These are phyloP conservation scores for Annona cherimola DNA, from an alignment of 164 flowering plant genomes.

Conservation along the genomic window DNA sequence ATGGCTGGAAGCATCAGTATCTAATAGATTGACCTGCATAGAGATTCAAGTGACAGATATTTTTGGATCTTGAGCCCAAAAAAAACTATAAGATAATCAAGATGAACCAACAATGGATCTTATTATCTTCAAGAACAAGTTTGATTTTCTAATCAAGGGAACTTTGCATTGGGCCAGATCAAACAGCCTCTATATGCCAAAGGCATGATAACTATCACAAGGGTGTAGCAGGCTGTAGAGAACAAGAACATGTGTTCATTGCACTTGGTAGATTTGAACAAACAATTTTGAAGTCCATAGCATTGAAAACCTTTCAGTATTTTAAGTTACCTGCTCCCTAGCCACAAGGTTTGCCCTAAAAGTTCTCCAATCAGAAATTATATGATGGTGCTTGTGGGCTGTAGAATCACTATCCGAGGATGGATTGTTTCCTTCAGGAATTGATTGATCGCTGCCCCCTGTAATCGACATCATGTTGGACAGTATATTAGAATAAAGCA, in stretches of 20 bases:
- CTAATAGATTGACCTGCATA: slow-evolving; percentile 43
- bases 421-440: slow-evolving; percentile 52
- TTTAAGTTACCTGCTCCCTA: slow-evolving; percentile 50
- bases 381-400: slow-evolving; percentile 32
- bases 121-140: neutral
- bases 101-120: no score
- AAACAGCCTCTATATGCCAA: neutral
- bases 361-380: slow-evolving; percentile 74
- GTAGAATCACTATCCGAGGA: slow-evolving; percentile 21
- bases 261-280: neutral
- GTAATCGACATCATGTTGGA: slow-evolving; percentile 2
- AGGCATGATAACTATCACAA: neutral
- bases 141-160: neutral
- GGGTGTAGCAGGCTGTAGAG: neutral
- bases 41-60: neutral
- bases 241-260: neutral
- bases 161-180: neutral
- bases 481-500: neutral
- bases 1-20: slow-evolving; percentile 25
- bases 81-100: no score
- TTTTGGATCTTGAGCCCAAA: neutral
- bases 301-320: neutral
- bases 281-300: neutral
- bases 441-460: slow-evolving; percentile 49
- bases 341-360: slow-evolving; percentile 67